Evolutionary conservation across 192 early-diverging fungal species (phyloP), one percentile per base, ranked within the genome.

Genomic region (Coemansia sp.): DNA sequence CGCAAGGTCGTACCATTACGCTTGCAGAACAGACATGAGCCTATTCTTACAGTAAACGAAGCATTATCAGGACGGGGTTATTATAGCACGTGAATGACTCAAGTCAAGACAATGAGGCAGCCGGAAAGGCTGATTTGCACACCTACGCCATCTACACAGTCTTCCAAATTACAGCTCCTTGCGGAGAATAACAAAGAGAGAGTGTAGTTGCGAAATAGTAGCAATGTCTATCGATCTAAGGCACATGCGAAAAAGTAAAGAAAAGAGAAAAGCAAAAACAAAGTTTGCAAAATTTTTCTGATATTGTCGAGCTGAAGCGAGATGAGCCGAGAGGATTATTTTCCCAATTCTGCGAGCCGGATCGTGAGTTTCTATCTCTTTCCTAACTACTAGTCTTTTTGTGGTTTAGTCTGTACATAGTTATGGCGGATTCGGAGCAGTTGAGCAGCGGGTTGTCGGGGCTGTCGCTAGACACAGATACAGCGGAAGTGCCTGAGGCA

Each of bases 41-140:
- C 28, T 31, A 7, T 31, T 7, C 15, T 51, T 47, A 9, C 8
- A 23, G 18, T 51, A 23, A 52, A 59, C 58, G 58, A 59, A 59
- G 58, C 25, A 52, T 59, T 25, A 28, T 36, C 34, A 38, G 47
- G n/a, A 40, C 28, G 28, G 46, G 14, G 14, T 79, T 73, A 53
- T 36, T 79, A 42, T 79, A 60, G 76, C 76, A 70, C 64, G 66
- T 67, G 70, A 79, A 79, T 79, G 76, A 79, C 76, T 79, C 76
- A 79, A 67, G 59, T 73, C 61, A 60, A 59, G 67, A 73, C 76
- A 73, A 79, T 79, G 53, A 79, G 50, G 69, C 76, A 66, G 71
- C 76, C 59, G 26, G 56, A 37, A 63, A 62, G 60, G 76, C 70
- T 73, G 76, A 36, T 59, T 72, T 79, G 68, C 63, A 55, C 50